Conservation (phyloP, 2,329 filamentous ascomycete genomes). For the Cytospora schulzeri region DNA sequence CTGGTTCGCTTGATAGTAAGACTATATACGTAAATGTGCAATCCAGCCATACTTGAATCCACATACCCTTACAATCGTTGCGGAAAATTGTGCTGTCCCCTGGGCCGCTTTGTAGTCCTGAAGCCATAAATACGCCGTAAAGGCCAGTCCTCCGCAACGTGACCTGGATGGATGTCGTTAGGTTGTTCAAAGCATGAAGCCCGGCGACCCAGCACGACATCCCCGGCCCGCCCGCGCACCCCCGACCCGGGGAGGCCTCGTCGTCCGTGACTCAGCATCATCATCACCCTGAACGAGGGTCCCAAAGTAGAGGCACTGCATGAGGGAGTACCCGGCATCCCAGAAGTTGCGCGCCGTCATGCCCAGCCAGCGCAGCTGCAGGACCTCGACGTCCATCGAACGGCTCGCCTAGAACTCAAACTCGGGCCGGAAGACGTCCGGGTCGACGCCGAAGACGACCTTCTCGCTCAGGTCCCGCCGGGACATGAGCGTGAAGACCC, state of each 20-base stretch:
- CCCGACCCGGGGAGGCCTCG: background rate
- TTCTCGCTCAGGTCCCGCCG: slow-evolving; percentile 83
- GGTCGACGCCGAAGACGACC: slow-evolving; percentile 87
- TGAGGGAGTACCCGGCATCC: background rate
- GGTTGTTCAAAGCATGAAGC: background rate
- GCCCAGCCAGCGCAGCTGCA: background rate
- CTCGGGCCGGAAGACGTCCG: slow-evolving; percentile 83
- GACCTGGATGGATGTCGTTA: too few species aligned
- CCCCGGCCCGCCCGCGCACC: background rate
- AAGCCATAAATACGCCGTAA: background rate
- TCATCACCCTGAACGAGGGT: background rate
- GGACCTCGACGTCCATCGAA: background rate
- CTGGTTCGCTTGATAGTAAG: background rate
- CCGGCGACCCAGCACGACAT: background rate
- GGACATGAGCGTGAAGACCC: slow-evolving; percentile 97
- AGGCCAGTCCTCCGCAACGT: too few species aligned
- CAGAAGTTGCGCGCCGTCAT: background rate
- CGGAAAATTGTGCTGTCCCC: background rate
- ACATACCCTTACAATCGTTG: background rate
- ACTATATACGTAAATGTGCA: background rate
- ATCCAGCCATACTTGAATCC: background rate
- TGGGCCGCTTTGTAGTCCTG: background rate
- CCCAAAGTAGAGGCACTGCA: background rate
- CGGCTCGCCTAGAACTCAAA: slow-evolving; percentile 59
- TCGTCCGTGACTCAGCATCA: background rate